Percentiles rank a stretch among this genome's conserved stretches.
These are phyloP conservation scores for Aspergillus cristatus DNA, from an alignment of 495 filamentous ascomycete genomes.

Conservation along the genomic window DNA sequence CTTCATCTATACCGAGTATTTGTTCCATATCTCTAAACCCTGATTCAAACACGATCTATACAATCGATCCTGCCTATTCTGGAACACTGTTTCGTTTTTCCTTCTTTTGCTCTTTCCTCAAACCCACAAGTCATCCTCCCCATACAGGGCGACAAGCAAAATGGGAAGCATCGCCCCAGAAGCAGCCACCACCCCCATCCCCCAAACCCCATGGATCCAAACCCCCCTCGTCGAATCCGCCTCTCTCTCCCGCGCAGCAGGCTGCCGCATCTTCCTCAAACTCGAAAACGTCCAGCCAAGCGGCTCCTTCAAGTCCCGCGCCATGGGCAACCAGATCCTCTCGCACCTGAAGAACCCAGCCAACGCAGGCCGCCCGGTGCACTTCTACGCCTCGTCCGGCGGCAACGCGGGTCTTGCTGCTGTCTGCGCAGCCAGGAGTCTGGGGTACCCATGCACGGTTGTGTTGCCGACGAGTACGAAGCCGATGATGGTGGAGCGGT, in stretches of 20 bases:
- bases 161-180: constrained; percentile 22
- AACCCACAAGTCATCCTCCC: neutral
- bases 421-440: constrained; percentile 60
- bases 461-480: constrained; percentile 66
- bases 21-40: neutral
- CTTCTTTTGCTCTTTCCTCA: constrained; percentile 3
- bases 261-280: constrained; percentile 81
- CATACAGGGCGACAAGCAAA: too few species aligned
- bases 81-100: neutral
- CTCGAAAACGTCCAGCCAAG: constrained; percentile 89
- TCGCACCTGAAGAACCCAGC: constrained; percentile 40
- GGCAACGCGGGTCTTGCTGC: constrained; percentile 92
- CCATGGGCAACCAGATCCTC: constrained; percentile 73
- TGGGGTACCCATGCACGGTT: constrained; percentile 71
- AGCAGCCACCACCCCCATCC: constrained; percentile 23
- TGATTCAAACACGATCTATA: too few species aligned
- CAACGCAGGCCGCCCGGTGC: constrained; percentile 33
- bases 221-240: constrained; percentile 65
- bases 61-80: too few species aligned
- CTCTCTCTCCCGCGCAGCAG: constrained; percentile 58
- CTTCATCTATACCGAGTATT: neutral
- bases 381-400: constrained; percentile 83
- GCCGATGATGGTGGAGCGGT: constrained; percentile 62
- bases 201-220: constrained; percentile 54
- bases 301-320: constrained; percentile 91